Evolutionary conservation across 306 rosid species (phyloP).

Genomic region (Neltuma alba): DNA sequence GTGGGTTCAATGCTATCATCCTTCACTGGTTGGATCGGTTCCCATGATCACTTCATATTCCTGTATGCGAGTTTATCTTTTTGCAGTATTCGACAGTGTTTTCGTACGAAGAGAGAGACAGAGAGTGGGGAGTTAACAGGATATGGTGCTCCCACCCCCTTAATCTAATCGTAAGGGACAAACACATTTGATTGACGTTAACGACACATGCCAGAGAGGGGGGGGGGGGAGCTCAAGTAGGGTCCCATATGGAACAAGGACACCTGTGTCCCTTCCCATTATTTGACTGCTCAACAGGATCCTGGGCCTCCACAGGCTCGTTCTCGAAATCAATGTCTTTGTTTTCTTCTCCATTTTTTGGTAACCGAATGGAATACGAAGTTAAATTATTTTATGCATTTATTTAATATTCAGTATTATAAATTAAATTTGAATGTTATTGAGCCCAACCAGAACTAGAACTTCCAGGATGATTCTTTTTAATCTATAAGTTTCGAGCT

Average conservation of each 20-base stretch:
- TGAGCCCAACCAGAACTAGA: neutral
- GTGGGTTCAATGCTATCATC: neutral
- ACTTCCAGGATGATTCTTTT: neutral
- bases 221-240: neutral
- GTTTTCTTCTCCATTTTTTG: neutral
- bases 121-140: neutral
- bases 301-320: neutral
- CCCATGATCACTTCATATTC: slow-evolving; percentile 2
- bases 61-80: neutral
- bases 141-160: slow-evolving; percentile 1
- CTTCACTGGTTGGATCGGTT: neutral
- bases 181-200: slow-evolving; percentile 5
- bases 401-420: too few relatives aligned
- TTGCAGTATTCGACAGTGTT: neutral
- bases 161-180: neutral
- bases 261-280: neutral
- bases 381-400: neutral
- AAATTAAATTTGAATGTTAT: neutral
- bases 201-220: neutral
- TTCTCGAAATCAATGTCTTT: neutral
- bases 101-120: neutral
- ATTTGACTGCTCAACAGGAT: neutral
- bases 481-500: too few relatives aligned
- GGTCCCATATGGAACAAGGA: neutral
- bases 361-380: neutral